Evolutionary conservation across 305 asterid species (phyloP), one percentile per base, ranked within the genome.

Genomic region (Rubia tinctorum): DNA sequence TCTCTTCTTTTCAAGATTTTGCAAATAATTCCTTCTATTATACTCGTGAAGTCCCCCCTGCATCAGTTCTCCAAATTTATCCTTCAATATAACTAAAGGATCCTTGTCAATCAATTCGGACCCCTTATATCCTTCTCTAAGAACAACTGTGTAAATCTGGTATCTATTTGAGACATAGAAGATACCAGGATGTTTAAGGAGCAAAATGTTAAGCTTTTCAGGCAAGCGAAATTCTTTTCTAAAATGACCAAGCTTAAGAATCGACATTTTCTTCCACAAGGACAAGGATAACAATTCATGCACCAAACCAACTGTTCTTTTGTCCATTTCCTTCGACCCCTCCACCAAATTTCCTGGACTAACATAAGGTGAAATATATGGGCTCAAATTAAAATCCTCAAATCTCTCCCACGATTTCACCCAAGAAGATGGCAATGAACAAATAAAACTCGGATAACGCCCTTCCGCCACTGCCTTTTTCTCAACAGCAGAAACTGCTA

Each of bases 21-120:
- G 76, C 15, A 84, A 64, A 66, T 82, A 79, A 72, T 88, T 95
- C 84, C 97, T 84, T 66, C 82, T 81, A 67, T 91, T 93, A 72
- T 90, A 91, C 64, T 90, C 98, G 39, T 91, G 92, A 76, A 90
- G 89, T 63, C 97, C 98, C 71, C 85, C 94, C 83, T 91, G 96
- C 97, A 93, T 93, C 79, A 93, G 45, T 45, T 87, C 97, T 75
- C 98, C 97, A 71, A 86, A 93, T 75, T 87, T 91, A 63, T 93
- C 96, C 91, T 93, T 91, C 83, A 90, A 89, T 60, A 82, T 79
- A n/a, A 93, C 88, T 20, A 90, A 91, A 7, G 95, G 98, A 67
- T 93, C 98, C 85, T 85, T 91, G 67, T 90, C 90, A 49, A 88
- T 76, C 85, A 93, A 75, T 60, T 90, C 90, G 0, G 88, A 80